Base-by-base conservation (phyloP, 139 green algal species). In the Chlamydomonas eustigma region DNA sequence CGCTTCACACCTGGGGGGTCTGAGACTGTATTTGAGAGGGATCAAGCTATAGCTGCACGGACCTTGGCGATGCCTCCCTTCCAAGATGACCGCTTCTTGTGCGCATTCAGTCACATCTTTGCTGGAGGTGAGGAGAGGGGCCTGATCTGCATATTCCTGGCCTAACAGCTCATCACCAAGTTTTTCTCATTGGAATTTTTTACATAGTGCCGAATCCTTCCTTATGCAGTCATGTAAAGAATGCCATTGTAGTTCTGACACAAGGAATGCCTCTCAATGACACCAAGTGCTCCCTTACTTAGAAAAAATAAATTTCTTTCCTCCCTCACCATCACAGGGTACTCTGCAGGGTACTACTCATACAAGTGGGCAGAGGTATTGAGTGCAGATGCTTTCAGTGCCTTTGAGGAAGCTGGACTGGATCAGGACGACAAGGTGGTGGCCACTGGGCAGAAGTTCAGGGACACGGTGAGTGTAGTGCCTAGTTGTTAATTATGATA, bases 351-450 rank as follows among this genome's bases (percentile, higher is more conserved):
- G 36, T 34, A 39, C 63, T 38, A 68, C 67, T 50, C 66, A 74
- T 93, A 91, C 86, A 91, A 94, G 87, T 98, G 93, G 93, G 94
- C 94, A 1, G 94, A 98, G 83, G 94, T 98, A 78, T 84, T 98
- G 65, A 93, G 83, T 4, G 94, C 94, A 0, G 94, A 98, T 74
- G 94, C 94, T 0, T 99, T 97, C 79, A 82, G 76, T 1, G 95
- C 95, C 0, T 98, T 98, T 86, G 95, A 98, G 88, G 95, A 98
- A 66, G 94, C 79, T 0, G 94, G 94, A 0, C 76, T 98, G n/a
- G 90, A 97, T 1, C 78, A 98, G 74, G 89, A 96, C 38, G 77
- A 73, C 6, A 81, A 78, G 22, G 81, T 94, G 51, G 52, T 75
- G 37, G 63, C 80, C 28, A 94, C 81, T 8, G 93, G 93, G 2